These are phyloP conservation scores for Albugo laibachii DNA, from an alignment of 352 stramenopile species.

Conservation along the genomic window DNA sequence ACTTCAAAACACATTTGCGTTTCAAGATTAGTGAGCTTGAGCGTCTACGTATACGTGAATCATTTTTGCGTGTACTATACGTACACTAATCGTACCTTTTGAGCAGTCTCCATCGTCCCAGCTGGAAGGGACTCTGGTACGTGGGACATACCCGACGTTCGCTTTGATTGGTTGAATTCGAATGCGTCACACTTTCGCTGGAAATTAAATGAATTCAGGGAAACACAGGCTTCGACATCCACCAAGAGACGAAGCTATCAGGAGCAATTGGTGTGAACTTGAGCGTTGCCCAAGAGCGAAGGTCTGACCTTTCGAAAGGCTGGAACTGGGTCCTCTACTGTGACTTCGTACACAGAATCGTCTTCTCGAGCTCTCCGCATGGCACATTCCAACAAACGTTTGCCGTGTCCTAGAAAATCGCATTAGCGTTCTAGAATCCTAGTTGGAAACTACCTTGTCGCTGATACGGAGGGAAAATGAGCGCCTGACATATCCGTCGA, in stretches of 20 bases:
- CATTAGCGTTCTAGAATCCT: background rate
- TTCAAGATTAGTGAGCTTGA: conserved; percentile 65
- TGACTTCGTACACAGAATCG: conserved; percentile 53
- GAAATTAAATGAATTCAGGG: conserved; percentile 2
- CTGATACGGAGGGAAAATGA: conserved; percentile 61
- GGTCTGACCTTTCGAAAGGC: conserved; percentile 34
- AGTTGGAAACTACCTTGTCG: conserved; percentile 27
- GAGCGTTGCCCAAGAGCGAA: too few relatives aligned
- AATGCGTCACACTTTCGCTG: conserved; percentile 3
- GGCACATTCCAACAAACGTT: conserved; percentile 51
- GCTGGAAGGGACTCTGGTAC: conserved; percentile 8
- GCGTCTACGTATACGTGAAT: conserved; percentile 11
- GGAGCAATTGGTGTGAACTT: too few relatives aligned
- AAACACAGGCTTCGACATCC: conserved; percentile 4
- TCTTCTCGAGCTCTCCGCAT: conserved; percentile 27
- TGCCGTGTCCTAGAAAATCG: conserved; percentile 26
- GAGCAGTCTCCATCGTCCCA: conserved; percentile 34
- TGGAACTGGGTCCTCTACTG: conserved; percentile 65
- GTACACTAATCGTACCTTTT: conserved; percentile 15
- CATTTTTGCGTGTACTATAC: background rate
- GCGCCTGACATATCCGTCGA: conserved; percentile 64
- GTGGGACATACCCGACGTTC: background rate
- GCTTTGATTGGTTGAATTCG: conserved; percentile 12
- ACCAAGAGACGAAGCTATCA: background rate
- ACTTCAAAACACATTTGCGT: conserved; percentile 65